Conservation (phyloP, 805 yeast genomes). For the Ogataea naganishii region DNA sequence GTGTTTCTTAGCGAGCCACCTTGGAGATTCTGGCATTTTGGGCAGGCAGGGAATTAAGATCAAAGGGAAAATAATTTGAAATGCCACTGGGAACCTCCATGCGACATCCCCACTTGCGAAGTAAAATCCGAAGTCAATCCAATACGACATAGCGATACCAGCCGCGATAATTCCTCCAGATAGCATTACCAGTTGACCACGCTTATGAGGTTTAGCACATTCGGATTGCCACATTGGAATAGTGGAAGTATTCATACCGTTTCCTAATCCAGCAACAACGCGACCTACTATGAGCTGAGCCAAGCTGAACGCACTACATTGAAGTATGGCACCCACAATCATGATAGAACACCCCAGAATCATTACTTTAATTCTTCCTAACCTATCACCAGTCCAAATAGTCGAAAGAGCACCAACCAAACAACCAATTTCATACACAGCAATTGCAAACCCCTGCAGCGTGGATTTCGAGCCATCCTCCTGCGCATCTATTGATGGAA, state of each 20-base stretch:
- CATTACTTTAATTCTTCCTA: constrained; percentile 32
- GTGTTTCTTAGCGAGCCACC: constrained; percentile 32
- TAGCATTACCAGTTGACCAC: constrained; percentile 23
- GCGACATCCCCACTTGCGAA: constrained; percentile 16
- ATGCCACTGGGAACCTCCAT: constrained; percentile 29
- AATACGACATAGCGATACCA: constrained; percentile 24
- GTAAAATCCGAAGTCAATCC: constrained; percentile 28
- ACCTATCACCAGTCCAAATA: constrained; percentile 30
- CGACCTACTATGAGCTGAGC: constrained; percentile 23
- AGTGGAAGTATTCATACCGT: constrained; percentile 25
- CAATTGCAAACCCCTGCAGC: constrained; percentile 39
- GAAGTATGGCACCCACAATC: constrained; percentile 19
- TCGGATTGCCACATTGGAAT: constrained; percentile 29
- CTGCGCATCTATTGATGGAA: constrained; percentile 17
- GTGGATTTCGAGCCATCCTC: constrained; percentile 28
- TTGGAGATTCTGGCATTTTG: constrained; percentile 32
- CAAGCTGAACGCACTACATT: constrained; percentile 13
- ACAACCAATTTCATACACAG: constrained; percentile 43
- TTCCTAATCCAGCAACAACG: constrained; percentile 27
- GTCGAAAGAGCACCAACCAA: constrained; percentile 33
- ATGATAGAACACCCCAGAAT: constrained; percentile 27
- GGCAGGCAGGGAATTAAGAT: constrained; percentile 9
- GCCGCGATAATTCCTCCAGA: constrained; percentile 20
- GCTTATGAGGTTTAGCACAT: constrained; percentile 20
- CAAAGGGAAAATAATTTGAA: constrained; percentile 19